Conservation (phyloP, 2,329 filamentous ascomycete genomes). For the Colletotrichum gigasporum region DNA sequence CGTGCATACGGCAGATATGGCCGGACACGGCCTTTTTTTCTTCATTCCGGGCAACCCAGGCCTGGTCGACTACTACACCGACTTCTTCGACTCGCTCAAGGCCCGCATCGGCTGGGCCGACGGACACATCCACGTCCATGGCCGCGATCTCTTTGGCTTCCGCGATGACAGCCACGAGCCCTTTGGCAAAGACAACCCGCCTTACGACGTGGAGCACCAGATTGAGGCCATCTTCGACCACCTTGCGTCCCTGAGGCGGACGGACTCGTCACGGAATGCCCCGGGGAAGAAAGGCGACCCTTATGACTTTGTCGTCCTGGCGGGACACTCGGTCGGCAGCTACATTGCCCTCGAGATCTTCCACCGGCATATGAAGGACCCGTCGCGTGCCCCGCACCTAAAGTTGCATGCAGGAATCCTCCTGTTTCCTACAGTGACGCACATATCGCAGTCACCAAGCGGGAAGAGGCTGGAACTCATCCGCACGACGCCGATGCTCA, state of each 20-base stretch:
- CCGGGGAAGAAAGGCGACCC: conserved; percentile 43
- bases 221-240: conserved; percentile 54
- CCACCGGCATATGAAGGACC: conserved; percentile 59
- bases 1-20: conserved; percentile 8
- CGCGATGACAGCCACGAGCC: conserved; percentile 60
- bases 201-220: conserved; percentile 63
- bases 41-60: conserved; percentile 83
- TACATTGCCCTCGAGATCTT: conserved; percentile 78
- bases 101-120: conserved; percentile 27
- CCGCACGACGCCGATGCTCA: conserved; percentile 51
- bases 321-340: conserved; percentile 79
- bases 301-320: conserved; percentile 70
- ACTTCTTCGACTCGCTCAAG: conserved; percentile 66
- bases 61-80: conserved; percentile 76
- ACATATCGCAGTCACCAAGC: conserved; percentile 71
- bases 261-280: conserved; percentile 36
- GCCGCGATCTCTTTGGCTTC: conserved; percentile 68
- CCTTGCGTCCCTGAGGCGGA: conserved; percentile 42
- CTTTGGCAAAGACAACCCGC: conserved; percentile 51
- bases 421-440: conserved; percentile 79
- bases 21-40: conserved; percentile 65
- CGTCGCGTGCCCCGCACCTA: conserved; percentile 45
- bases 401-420: conserved; percentile 65
- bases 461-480: conserved; percentile 62
- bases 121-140: conserved; percentile 63